phyloP scores from a whole-genome alignment of 2,329 filamentous ascomycete genomes.

The Pyrenophora tritici-repentis region DNA sequence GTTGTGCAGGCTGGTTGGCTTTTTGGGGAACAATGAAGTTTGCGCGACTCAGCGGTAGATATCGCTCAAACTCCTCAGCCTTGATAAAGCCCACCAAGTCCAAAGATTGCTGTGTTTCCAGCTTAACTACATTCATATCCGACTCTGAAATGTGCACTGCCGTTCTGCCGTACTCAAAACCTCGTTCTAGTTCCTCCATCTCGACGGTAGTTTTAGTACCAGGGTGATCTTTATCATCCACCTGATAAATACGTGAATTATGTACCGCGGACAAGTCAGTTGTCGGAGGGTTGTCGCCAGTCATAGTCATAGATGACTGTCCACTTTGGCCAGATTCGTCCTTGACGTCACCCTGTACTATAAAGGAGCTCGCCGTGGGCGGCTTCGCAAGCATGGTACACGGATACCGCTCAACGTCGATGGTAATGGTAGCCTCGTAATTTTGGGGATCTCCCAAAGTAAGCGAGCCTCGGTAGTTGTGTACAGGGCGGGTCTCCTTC shows the following conservation, averaged over 20 bases:
- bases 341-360: conserved; percentile 55
- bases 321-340: conserved; percentile 55
- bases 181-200: conserved; percentile 84
- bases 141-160: conserved; percentile 86
- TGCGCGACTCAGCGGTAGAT: conserved; percentile 81
- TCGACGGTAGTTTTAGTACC: conserved; percentile 83
- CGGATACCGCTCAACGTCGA: conserved; percentile 89
- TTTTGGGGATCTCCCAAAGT: conserved; percentile 77
- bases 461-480: conserved; percentile 78
- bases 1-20: conserved; percentile 77
- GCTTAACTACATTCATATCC: conserved; percentile 85
- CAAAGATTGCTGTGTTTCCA: conserved; percentile 76
- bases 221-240: conserved; percentile 73
- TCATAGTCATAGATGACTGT: conserved; percentile 59
- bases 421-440: conserved; percentile 75
- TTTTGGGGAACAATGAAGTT: conserved; percentile 78
- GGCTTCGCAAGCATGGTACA: conserved; percentile 78
- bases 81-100: conserved; percentile 87
- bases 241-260: conserved; percentile 76
- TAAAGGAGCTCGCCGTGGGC: conserved; percentile 77
- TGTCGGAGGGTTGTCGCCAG: conserved; percentile 45
- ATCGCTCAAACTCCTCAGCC: conserved; percentile 76
- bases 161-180: conserved; percentile 90
- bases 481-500: conserved; percentile 75
- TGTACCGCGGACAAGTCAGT: conserved; percentile 69